These are phyloP conservation scores for Mycena leptocephala DNA, from an alignment of 768 basidiomycete genomes.

Conservation along the genomic window DNA sequence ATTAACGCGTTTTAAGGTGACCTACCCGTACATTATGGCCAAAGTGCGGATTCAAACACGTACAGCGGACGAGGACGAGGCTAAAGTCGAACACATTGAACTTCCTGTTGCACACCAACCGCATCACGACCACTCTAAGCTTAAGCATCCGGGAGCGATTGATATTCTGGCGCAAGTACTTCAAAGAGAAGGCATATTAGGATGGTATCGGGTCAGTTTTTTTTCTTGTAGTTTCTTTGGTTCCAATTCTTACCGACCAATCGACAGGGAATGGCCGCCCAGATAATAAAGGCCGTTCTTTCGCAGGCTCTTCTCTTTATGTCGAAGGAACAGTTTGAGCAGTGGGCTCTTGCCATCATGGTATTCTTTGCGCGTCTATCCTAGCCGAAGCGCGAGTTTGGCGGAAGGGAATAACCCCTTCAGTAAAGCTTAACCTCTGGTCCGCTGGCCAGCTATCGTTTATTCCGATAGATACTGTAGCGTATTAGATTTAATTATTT, in stretches of 20 bases:
- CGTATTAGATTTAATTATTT: not conserved
- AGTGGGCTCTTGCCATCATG: slow-evolving; percentile 85
- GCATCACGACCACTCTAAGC: slow-evolving; percentile 59
- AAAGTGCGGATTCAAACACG: slow-evolving; percentile 97
- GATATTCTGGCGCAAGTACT: slow-evolving; percentile 82
- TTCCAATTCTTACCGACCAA: not conserved
- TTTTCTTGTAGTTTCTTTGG: not conserved
- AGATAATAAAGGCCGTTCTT: slow-evolving; percentile 95
- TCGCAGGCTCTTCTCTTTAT: slow-evolving; percentile 97
- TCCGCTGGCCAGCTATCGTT: too few species aligned
- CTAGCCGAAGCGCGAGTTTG: too few species aligned
- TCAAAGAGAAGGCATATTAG: slow-evolving; percentile 84
- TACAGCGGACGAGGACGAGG: slow-evolving; percentile 70
- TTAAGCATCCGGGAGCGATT: slow-evolving; percentile 80
- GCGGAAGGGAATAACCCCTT: too few species aligned
- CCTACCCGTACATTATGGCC: slow-evolving; percentile 96
- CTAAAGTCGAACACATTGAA: slow-evolving; percentile 56
- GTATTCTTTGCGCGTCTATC: slow-evolving; percentile 63
- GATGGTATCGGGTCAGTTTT: slow-evolving; percentile 92
- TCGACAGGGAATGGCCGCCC: slow-evolving; percentile 92
- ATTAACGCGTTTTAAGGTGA: slow-evolving; percentile 72
- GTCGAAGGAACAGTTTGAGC: slow-evolving; percentile 98
- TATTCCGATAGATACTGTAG: not conserved
- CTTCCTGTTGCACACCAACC: slow-evolving; percentile 54
- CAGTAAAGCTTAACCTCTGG: too few species aligned